Percentiles rank a stretch among this genome's conserved stretches.
Conservation (phyloP, 192 early-diverging fungal genomes). For the Coemansia guatemalensis region DNA sequence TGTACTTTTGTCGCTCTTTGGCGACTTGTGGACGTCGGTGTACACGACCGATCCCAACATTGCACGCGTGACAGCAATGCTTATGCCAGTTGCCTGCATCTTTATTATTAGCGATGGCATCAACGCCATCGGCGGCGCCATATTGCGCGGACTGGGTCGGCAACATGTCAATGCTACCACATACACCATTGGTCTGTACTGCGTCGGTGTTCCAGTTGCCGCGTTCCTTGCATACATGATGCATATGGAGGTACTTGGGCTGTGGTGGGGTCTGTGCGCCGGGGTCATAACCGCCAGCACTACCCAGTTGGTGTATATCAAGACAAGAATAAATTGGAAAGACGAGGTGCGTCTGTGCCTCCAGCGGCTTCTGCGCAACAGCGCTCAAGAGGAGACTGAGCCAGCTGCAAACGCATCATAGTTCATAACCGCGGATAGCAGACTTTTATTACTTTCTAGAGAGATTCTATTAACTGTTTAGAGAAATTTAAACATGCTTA, state of each 20-base stretch:
- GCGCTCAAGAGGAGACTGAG: slow-evolving; percentile 10
- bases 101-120: slow-evolving; percentile 54
- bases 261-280: slow-evolving; percentile 62
- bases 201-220: slow-evolving; percentile 54
- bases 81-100: slow-evolving; percentile 40
- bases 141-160: slow-evolving; percentile 55
- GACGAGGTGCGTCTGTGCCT: slow-evolving; percentile 34
- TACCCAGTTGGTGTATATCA: slow-evolving; percentile 30
- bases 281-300: slow-evolving; percentile 38
- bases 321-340: slow-evolving; percentile 30
- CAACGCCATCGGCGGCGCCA: slow-evolving; percentile 58
- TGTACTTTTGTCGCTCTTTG: slow-evolving; percentile 54
- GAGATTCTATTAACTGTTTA: background rate
- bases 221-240: slow-evolving; percentile 51
- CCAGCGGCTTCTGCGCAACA: slow-evolving; percentile 23
- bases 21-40: slow-evolving; percentile 62
- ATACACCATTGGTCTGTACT: slow-evolving; percentile 49
- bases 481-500: background rate
- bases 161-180: slow-evolving; percentile 56
- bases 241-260: slow-evolving; percentile 60
- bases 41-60: slow-evolving; percentile 46
- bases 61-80: slow-evolving; percentile 20
- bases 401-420: background rate
- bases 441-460: background rate
- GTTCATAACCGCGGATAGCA: background rate